These are phyloP conservation scores for Stylosanthes scabra DNA, from an alignment of 331 rosid genomes.

Conservation along the genomic window DNA sequence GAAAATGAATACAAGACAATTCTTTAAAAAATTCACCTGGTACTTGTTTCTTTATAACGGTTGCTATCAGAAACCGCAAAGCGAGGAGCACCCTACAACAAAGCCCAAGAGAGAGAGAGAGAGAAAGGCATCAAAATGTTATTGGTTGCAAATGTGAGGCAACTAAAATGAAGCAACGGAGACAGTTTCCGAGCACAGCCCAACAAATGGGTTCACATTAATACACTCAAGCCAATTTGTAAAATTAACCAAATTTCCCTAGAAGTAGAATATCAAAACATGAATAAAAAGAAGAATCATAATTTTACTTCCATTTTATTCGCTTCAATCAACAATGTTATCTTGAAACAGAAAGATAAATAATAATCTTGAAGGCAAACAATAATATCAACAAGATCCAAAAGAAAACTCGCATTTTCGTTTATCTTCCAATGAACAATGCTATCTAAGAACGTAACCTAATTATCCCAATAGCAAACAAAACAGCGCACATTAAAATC, in stretches of 20 bases:
- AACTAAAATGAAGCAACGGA: conserved; percentile 2
- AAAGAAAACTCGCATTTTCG: not conserved
- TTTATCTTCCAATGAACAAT: not conserved
- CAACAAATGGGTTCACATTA: conserved; percentile 8
- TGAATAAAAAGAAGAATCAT: conserved; percentile 8
- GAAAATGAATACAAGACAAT: not conserved
- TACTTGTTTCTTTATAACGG: conserved; percentile 61
- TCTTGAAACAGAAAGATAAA: not conserved
- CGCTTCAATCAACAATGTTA: not conserved
- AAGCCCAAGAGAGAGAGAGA: not conserved
- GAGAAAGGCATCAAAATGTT: not conserved
- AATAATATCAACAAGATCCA: not conserved
- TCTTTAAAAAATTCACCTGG: conserved; percentile 52
- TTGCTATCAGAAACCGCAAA: conserved; percentile 58
- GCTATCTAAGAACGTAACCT: not conserved
- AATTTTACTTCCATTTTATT: not conserved
- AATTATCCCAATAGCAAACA: not conserved
- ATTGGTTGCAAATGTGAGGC: not conserved
- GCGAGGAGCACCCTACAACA: conserved; percentile 61
- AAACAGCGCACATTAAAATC: not conserved
- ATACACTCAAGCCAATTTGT: conserved; percentile 3
- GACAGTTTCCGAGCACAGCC: conserved; percentile 4
- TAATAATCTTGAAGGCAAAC: not conserved
- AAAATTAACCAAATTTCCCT: not conserved
- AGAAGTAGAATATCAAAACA: not conserved